Base-by-base conservation (phyloP, 352 stramenopile genomes). In the Globisporangium barbulae region DNA sequence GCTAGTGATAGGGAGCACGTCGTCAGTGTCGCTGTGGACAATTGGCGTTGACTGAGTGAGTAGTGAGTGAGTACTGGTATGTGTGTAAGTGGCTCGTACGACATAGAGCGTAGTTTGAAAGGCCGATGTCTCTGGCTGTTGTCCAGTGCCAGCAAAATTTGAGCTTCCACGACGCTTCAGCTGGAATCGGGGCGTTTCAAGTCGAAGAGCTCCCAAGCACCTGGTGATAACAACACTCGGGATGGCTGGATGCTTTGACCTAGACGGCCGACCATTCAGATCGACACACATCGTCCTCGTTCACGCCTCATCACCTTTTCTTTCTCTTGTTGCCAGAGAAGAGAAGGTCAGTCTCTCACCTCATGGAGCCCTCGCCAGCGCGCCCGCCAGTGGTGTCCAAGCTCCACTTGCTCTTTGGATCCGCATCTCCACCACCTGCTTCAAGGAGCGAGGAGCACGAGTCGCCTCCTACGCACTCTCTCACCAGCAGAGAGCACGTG, bases 381-480 rank as follows among this genome's bases (percentile, higher is more conserved):
- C 55, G 63, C 5, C 39, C 48, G 8, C 22, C 31, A 8, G 42
- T 61, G 10, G 56, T 69, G 28, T 56, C 63, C 5, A 64, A 69
- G 42, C 63, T 69, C 39, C 63, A 69, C 30, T 30, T 69, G 49
- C 28, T 69, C 49, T 64, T 64, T 33, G 57, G 42, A 3, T 6
- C 28, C 7, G 4, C 8, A 5, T 45, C 42, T 12, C 17, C 21
- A 3, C 19, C 47, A 3, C 28, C 8, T 12, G 3, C 48, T 30
- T 28, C 33, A 5, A 33, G 21, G 37, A 58, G 9, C 15, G 39
- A 64, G 17, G 56, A 61, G 12, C 17, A 52, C n/a, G 31, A 17
- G 5, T 42, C 33, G 15, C 35, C 19, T 1, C 5, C 39, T 7
- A 31, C 9, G 10, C 21, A 12, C 15, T 31, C 21, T 0, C 30